Evolutionary conservation across 2,329 filamentous ascomycete genomes (phyloP).

Genomic region (Fusarium albosuccineum): DNA sequence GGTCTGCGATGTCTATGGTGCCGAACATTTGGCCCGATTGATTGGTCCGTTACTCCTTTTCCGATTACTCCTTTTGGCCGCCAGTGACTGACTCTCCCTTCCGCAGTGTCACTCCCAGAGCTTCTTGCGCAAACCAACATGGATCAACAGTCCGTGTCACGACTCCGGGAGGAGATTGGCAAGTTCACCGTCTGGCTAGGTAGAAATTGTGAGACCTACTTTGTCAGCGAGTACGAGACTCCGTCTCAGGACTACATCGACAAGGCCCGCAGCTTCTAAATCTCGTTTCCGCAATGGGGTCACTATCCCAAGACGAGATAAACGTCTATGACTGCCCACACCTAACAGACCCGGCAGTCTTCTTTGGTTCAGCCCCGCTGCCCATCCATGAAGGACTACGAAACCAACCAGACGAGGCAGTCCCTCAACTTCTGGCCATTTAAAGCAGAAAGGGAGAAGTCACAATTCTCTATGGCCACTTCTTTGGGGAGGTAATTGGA

Average conservation of each 20-base stretch:
- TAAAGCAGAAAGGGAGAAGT: neutral
- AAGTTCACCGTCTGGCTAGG: slow-evolving; percentile 90
- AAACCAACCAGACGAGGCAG: neutral
- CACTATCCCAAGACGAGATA: neutral
- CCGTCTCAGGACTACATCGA: slow-evolving; percentile 79
- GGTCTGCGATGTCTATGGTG: slow-evolving; percentile 87
- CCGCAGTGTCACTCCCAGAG: slow-evolving; percentile 86
- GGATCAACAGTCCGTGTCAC: slow-evolving; percentile 90
- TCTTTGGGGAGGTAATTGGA: slow-evolving; percentile 18
- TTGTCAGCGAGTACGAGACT: slow-evolving; percentile 81
- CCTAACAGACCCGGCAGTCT: neutral
- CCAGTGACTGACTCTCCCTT: slow-evolving; percentile 15
- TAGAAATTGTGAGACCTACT: slow-evolving; percentile 81
- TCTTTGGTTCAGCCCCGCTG: neutral
- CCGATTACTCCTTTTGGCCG: neutral
- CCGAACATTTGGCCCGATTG: slow-evolving; percentile 89
- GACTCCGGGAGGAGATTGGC: slow-evolving; percentile 87
- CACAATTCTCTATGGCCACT: neutral
- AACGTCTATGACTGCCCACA: neutral
- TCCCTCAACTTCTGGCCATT: neutral
- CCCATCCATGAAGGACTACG: neutral
- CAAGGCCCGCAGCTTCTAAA: slow-evolving; percentile 66
- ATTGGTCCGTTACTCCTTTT: slow-evolving; percentile 73
- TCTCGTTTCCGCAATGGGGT: neutral
- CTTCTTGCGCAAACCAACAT: slow-evolving; percentile 98